Conservation (phyloP, 108 stramenopile species). For the Chaetoceros muelleri region DNA sequence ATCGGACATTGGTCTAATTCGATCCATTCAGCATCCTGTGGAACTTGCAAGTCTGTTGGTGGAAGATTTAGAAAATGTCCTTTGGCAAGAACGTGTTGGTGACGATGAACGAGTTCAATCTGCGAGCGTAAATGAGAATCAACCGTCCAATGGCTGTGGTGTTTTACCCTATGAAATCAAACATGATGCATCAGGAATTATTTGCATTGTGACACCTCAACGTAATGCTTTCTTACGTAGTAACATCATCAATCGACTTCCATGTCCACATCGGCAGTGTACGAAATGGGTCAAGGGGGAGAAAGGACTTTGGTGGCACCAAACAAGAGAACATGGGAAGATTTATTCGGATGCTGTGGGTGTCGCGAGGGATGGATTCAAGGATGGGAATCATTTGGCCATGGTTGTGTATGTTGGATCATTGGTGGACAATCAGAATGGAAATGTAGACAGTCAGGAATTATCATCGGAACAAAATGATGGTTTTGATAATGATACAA, state of each 20-base stretch:
- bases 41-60: constrained; percentile 36
- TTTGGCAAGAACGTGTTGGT: neutral
- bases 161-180: constrained; percentile 30
- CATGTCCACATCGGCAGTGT: constrained; percentile 50
- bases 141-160: neutral
- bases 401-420: neutral
- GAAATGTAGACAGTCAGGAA: neutral
- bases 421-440: neutral
- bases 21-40: constrained; percentile 25
- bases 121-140: too few species aligned
- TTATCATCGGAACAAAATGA: neutral
- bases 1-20: constrained; percentile 50
- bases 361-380: constrained; percentile 11
- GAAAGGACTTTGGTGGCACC: constrained; percentile 87
- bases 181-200: constrained; percentile 43
- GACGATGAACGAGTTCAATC: too few species aligned
- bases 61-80: constrained; percentile 18
- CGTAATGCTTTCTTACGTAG: constrained; percentile 30
- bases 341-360: constrained; percentile 41
- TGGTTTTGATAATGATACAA: constrained; percentile 8
- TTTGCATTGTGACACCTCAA: constrained; percentile 39
- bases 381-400: constrained; percentile 27
- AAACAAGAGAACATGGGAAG: constrained; percentile 38
- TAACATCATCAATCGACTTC: constrained; percentile 27
- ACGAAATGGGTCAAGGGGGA: constrained; percentile 69